Evolutionary conservation across 768 basidiomycete genomes (phyloP), one percentile per base, ranked within the genome.

Genomic region (Gloeophyllum trabeum): DNA sequence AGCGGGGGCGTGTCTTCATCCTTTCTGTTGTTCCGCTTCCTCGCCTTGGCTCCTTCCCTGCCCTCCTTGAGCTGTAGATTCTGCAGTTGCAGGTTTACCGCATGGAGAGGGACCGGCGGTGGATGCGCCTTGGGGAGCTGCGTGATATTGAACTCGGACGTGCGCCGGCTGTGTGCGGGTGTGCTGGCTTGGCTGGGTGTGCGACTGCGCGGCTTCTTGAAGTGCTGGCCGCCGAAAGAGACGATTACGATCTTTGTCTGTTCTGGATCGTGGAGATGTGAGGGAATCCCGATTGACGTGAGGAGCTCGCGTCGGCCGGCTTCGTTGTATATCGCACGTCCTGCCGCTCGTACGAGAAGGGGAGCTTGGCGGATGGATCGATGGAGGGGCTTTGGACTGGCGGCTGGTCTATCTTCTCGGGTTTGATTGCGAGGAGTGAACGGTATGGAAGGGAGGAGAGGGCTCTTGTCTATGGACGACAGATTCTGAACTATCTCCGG

Each of bases 191-290:
- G 51, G 23, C 57, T 54, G 26, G 59, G 61, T 2, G 52, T 54
- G 7, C 57, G 56, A 50, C 72, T 73, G 4, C 59, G 59, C 3
- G 79, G 78, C 40, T 66, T 68, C 42, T 70, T 72, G 56, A 88
- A 79, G 5, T 78, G 62, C 51, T 89, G 85, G 0, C 85, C 85
- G 13, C 85, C 85, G 52, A 89, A 89, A 1, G 84, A 87, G 5
- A 89, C 81, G 21, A 88, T 62, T 21, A 88, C 67, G 32, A 89
- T 72, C 51, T 75, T 81, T 2, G 73, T 76, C 18, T 48, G 58
- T 4, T 48, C 45, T 0, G 65, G 58, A 44, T 77, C 66, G 25
- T 78, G 73, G 4, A 67, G 55, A 14, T 71, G 49, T 7, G 42
- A 39, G 0, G 83, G 81, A 1, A 89, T 60, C 18, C 81, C 82